Evolutionary conservation across 2,329 filamentous ascomycete species (phyloP).

Genomic region (Ceratocystis lukuohia): DNA sequence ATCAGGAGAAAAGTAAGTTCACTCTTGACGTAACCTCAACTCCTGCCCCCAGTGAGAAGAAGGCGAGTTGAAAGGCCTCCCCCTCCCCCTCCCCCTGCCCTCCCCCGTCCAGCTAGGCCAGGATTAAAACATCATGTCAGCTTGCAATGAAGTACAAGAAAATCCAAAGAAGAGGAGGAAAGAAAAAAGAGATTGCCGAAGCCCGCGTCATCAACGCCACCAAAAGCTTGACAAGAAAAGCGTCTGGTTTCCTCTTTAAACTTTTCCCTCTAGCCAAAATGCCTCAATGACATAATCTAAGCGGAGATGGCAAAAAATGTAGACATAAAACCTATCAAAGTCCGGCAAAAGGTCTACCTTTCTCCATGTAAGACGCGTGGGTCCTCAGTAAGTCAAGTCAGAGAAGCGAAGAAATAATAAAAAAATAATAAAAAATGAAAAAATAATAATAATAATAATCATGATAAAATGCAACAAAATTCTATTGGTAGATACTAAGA

Average conservation of each 20-base stretch:
- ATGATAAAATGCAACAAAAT: no score
- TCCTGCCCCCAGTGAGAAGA: background rate
- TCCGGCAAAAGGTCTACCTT: background rate
- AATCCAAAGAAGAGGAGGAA: background rate
- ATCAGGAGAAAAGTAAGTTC: background rate
- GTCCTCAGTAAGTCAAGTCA: background rate
- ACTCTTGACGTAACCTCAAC: background rate
- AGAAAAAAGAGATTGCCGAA: background rate
- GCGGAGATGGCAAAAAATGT: background rate
- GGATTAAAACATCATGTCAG: background rate
- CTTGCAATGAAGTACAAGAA: background rate
- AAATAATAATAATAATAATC: no score
- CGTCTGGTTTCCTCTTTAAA: background rate
- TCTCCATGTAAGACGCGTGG: slow-evolving; percentile 3
- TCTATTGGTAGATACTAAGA: no score
- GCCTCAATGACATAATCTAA: slow-evolving; percentile 4
- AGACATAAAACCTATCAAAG: background rate
- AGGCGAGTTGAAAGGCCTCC: no score
- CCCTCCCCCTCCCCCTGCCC: no score
- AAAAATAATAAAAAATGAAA: no score
- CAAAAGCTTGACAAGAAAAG: background rate
- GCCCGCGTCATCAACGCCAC: background rate
- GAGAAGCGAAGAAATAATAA: no score
- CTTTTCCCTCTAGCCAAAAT: background rate
- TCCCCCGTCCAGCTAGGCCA: background rate